Conservation (phyloP, 139 green algal genomes). For the Picocystis salinarum region DNA sequence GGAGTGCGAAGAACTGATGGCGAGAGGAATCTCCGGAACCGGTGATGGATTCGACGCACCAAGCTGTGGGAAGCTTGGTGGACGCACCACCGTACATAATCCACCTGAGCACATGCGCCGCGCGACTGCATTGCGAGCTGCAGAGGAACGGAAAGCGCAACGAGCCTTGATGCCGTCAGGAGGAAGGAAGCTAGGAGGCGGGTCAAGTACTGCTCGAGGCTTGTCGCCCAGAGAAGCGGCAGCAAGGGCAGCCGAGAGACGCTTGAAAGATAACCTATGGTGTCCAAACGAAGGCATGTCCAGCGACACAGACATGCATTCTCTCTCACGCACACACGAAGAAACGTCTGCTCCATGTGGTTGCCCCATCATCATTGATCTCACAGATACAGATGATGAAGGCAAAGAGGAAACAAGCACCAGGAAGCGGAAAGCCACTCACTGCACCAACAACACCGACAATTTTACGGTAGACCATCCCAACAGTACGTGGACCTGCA, state of each 20-base stretch:
- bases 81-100: not conserved
- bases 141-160: not conserved
- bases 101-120: not conserved
- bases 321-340: not conserved
- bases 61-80: not conserved
- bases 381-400: not conserved
- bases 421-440: not conserved
- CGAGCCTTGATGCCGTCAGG: not conserved
- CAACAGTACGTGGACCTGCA: not conserved
- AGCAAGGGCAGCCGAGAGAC: constrained; percentile 1
- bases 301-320: not conserved
- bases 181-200: not conserved
- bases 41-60: not conserved
- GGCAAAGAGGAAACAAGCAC: not conserved
- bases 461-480: not conserved
- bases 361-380: not conserved
- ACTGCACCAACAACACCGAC: not conserved
- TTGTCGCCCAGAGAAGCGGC: not conserved
- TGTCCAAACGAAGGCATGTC: not conserved
- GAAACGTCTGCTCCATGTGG: not conserved
- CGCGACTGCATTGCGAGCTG: not conserved
- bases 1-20: constrained; percentile 69
- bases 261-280: constrained; percentile 1
- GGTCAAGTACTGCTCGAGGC: not conserved
- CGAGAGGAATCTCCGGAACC: constrained; percentile 8